Evolutionary conservation across 2,329 filamentous ascomycete genomes (phyloP).

Genomic region (Diaporthe capsici): DNA sequence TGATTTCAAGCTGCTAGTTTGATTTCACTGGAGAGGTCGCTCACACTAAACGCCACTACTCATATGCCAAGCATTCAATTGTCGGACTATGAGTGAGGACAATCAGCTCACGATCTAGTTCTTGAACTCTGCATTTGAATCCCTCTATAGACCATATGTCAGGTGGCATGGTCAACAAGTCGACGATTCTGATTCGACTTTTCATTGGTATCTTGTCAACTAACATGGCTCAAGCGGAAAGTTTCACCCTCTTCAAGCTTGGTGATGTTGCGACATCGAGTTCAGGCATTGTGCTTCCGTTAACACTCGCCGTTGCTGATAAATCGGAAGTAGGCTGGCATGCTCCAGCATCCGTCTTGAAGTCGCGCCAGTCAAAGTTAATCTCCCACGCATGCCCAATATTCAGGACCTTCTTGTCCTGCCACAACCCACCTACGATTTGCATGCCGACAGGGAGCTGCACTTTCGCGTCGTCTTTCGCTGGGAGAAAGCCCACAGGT

Average conservation of each 20-base stretch:
- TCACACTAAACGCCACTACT: too few species aligned
- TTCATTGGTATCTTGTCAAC: not conserved
- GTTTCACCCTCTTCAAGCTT: not conserved
- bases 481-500: slow-evolving; percentile 2
- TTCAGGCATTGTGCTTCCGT: slow-evolving; percentile 34
- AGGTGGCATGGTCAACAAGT: not conserved
- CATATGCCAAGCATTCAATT: too few species aligned
- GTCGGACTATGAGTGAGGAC: too few species aligned
- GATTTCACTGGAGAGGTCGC: too few species aligned
- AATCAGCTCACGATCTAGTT: too few species aligned
- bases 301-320: slow-evolving; percentile 50
- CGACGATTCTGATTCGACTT: too few species aligned
- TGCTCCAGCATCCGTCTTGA: not conserved
- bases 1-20: not conserved
- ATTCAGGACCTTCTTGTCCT: slow-evolving; percentile 61
- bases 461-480: slow-evolving; percentile 48
- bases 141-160: accelerated
- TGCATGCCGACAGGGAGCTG: slow-evolving; percentile 67
- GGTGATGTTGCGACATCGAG: not conserved
- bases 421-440: slow-evolving; percentile 66
- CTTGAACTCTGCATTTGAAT: too few species aligned
- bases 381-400: slow-evolving; percentile 58
- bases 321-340: not conserved
- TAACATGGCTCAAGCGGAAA: not conserved
- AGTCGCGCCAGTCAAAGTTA: not conserved